phyloP scores from a whole-genome alignment of 2,329 filamentous ascomycete genomes.

The Aspergillus sclerotialis region DNA sequence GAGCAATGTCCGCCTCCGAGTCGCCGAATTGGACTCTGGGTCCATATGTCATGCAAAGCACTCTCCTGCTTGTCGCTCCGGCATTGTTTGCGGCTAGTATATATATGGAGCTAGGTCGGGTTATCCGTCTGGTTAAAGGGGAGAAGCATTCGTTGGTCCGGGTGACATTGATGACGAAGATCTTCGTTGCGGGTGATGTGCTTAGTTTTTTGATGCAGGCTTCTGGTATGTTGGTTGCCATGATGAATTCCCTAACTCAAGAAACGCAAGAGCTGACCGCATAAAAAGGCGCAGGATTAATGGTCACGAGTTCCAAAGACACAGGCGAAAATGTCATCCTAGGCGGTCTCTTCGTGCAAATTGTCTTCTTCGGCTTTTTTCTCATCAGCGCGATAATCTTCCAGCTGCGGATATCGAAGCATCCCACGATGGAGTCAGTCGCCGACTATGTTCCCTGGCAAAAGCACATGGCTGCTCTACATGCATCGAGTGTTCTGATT shows the following conservation, averaged over 20 bases:
- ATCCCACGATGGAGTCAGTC: conserved; percentile 19
- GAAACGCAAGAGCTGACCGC: neutral
- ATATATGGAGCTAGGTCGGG: conserved; percentile 19
- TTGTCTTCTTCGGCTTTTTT: conserved; percentile 26
- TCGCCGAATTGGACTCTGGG: conserved; percentile 17
- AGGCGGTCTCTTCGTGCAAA: conserved; percentile 22
- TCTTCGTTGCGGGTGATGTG: conserved; percentile 22
- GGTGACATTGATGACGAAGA: conserved; percentile 20
- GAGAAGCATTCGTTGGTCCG: conserved; percentile 14
- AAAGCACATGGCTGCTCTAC: conserved; percentile 26
- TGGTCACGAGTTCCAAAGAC: conserved; percentile 10
- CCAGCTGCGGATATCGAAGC: conserved; percentile 17
- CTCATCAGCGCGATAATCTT: conserved; percentile 17
- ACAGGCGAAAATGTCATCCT: conserved; percentile 20
- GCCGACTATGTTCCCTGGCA: conserved; percentile 24
- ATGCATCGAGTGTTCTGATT: conserved; percentile 17
- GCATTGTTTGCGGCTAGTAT: conserved; percentile 21
- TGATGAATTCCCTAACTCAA: neutral
- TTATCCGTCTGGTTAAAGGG: conserved; percentile 16
- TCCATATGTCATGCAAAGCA: conserved; percentile 20
- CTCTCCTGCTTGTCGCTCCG: conserved; percentile 17
- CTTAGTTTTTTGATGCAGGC: conserved; percentile 24
- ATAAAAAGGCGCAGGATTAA: conserved; percentile 15
- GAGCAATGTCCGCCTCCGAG: conserved; percentile 36
- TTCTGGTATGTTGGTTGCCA: conserved; percentile 11